These are phyloP conservation scores for Pulveroboletus ravenelii DNA, from an alignment of 768 basidiomycete species.

Conservation along the genomic window DNA sequence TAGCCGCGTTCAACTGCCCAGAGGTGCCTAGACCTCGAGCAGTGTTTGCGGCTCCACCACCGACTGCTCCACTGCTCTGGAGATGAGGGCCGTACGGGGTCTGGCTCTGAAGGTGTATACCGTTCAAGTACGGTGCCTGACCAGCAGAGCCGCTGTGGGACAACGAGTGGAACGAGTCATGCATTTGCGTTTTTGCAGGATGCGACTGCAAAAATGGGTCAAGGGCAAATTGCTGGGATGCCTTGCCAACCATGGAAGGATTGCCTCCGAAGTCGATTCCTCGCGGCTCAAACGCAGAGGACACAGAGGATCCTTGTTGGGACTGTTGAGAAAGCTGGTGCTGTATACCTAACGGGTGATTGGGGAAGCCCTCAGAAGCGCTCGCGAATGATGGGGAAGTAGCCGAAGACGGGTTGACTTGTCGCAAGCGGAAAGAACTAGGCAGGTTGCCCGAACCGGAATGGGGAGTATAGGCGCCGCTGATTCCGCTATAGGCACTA, in stretches of 20 bases:
- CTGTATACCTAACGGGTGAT: slow-evolving; percentile 28
- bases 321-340: slow-evolving; percentile 33
- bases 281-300: slow-evolving; percentile 25
- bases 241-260: slow-evolving; percentile 23
- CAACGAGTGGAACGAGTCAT: slow-evolving; percentile 31
- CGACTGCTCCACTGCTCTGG: slow-evolving; percentile 36
- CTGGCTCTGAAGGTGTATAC: slow-evolving; percentile 59
- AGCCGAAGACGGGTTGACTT: slow-evolving; percentile 26
- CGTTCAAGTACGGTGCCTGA: slow-evolving; percentile 36
- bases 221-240: slow-evolving; percentile 30
- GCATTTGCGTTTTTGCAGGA: slow-evolving; percentile 26
- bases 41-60: slow-evolving; percentile 15
- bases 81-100: slow-evolving; percentile 74
- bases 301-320: slow-evolving; percentile 26
- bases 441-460: slow-evolving; percentile 29
- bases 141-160: slow-evolving; percentile 29
- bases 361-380: slow-evolving; percentile 23
- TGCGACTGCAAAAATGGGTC: slow-evolving; percentile 34
- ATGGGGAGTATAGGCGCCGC: slow-evolving; percentile 19
- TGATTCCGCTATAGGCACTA: slow-evolving; percentile 29
- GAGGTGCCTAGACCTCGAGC: slow-evolving; percentile 27
- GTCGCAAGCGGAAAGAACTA: slow-evolving; percentile 35
- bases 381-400: slow-evolving; percentile 23
- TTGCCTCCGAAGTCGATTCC: slow-evolving; percentile 32
- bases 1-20: slow-evolving; percentile 24